Evolutionary conservation across 108 stramenopile genomes (phyloP), one percentile per base, ranked within the genome.

Genomic region (Mayamaea pseudoterrestris): DNA sequence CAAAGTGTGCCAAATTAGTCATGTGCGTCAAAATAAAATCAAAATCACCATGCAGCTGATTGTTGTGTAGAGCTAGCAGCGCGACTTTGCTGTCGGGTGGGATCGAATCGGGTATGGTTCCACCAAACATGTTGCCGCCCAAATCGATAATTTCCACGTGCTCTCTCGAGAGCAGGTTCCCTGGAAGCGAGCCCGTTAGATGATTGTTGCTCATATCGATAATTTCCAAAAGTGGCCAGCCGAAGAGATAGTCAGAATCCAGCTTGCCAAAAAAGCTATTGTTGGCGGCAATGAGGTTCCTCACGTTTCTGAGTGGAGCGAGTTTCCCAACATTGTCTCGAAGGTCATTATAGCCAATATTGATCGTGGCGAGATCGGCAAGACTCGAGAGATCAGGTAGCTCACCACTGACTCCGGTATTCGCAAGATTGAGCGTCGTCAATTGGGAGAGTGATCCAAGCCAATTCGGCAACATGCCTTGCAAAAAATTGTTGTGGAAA

Each of bases 391-490:
- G 50, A 4, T 31, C 27, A 12, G 80, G 85, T 12, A 86, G 59
- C 7, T 31, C 26, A 3, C 79, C 75, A 3, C 47, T 41, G 39
- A 86, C 53, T 16, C 36, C 50, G 44, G 81, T 87, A 26, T 54
- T 48, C 24, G 59, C 39, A 1, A 73, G 39, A 21, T 60, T 5
- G 50, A 55, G 56, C 8, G 22, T 31, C 2, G 45, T 35, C 14
- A 57, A 5, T 13, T 39, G 24, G 24, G 27, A 13, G 41, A 60
- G 21, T 1, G 20, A 28, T 2, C 16, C 18, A 31, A 57, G 27
- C 1, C 30, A 21, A 6, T 14, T 37, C 1, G 61, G 53, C 9
- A 62, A 11, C 1, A 24, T 54, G 0, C 58, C 55, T 16, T 21
- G 20, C 11, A 68, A 13, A 7, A 22, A 8, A 47, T 67, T 67